A percentile compares a stretch with the other conserved stretches of the same genome.
Conservation (phyloP, 108 stramenopile genomes). For the Nannochloropsis salina region DNA sequence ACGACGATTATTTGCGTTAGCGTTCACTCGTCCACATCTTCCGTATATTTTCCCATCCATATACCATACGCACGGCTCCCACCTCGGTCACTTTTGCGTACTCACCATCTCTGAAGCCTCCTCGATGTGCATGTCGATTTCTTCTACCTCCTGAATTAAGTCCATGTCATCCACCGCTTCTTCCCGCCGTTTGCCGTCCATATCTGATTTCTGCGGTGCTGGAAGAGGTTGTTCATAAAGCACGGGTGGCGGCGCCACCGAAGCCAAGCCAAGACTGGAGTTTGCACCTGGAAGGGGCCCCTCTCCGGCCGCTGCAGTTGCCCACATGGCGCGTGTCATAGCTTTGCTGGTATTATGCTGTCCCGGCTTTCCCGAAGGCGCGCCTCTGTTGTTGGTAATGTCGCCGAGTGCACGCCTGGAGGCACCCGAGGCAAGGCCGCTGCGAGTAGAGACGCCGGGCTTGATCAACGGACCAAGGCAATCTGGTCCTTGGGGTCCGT, state of each 20-base stretch:
- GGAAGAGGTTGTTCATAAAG: neutral
- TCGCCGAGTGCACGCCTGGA: conserved; percentile 48
- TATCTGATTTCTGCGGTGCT: neutral
- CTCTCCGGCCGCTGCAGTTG: neutral
- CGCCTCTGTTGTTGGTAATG: conserved; percentile 49
- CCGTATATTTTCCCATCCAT: too few relatives aligned
- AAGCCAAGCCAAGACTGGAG: conserved; percentile 1
- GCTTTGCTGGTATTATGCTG: conserved; percentile 40
- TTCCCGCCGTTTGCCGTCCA: neutral
- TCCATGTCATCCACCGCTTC: neutral
- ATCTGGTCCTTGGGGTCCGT: conserved; percentile 16
- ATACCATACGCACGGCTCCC: too few relatives aligned
- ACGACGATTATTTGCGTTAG: too few relatives aligned
- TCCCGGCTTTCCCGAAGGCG: neutral
- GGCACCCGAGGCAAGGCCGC: neutral
- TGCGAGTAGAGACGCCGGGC: conserved; percentile 2
- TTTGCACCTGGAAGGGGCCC: conserved; percentile 1
- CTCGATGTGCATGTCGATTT: conserved; percentile 7
- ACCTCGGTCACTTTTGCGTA: neutral
- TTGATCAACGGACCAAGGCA: neutral
- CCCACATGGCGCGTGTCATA: conserved; percentile 37
- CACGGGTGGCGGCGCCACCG: conserved; percentile 18
- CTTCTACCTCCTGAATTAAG: conserved; percentile 17
- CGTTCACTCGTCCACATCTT: too few relatives aligned
- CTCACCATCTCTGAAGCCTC: neutral